Evolutionary conservation across 2,329 filamentous ascomycete genomes (phyloP).

Genomic region (Orbilia oligospora): DNA sequence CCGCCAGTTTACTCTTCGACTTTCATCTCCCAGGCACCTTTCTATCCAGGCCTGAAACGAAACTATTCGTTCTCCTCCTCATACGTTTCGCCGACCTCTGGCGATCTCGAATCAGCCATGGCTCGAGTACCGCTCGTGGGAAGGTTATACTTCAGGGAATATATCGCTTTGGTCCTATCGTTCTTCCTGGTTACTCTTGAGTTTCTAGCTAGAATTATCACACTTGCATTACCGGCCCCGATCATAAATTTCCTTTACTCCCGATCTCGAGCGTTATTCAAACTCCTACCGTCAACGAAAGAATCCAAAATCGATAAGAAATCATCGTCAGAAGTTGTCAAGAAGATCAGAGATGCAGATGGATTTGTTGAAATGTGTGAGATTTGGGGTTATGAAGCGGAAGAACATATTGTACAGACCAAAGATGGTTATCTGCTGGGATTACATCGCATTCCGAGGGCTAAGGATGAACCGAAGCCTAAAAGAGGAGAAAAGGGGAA

Average conservation of each 20-base stretch:
- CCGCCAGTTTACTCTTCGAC: slow-evolving; percentile 56
- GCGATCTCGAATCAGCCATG: slow-evolving; percentile 67
- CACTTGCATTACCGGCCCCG: slow-evolving; percentile 85
- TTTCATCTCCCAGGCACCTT: slow-evolving; percentile 42
- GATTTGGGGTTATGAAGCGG: slow-evolving; percentile 90
- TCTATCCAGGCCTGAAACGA: slow-evolving; percentile 57
- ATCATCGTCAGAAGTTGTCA: slow-evolving; percentile 77
- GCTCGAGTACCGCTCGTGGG: slow-evolving; percentile 76
- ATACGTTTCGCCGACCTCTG: slow-evolving; percentile 12
- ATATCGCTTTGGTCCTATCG: slow-evolving; percentile 86
- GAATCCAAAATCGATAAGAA: slow-evolving; percentile 77
- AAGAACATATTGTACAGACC: slow-evolving; percentile 96
- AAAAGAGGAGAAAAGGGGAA: slow-evolving; percentile 78
- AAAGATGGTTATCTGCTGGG: slow-evolving; percentile 93
- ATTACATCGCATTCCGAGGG: slow-evolving; percentile 86
- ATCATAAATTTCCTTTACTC: slow-evolving; percentile 87
- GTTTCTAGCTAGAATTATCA: slow-evolving; percentile 84
- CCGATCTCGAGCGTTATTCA: slow-evolving; percentile 85
- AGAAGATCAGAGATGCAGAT: slow-evolving; percentile 84
- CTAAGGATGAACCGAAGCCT: slow-evolving; percentile 83
- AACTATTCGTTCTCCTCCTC: slow-evolving; percentile 45
- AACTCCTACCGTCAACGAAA: slow-evolving; percentile 78
- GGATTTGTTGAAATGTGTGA: slow-evolving; percentile 96
- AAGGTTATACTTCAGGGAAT: slow-evolving; percentile 79
- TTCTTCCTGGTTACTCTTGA: slow-evolving; percentile 87